A percentile compares a stretch with the other conserved stretches of the same genome.
Evolutionary conservation across 1,284 basidiomycete species (phyloP).

Genomic region (Lentinula novae-zelandiae): DNA sequence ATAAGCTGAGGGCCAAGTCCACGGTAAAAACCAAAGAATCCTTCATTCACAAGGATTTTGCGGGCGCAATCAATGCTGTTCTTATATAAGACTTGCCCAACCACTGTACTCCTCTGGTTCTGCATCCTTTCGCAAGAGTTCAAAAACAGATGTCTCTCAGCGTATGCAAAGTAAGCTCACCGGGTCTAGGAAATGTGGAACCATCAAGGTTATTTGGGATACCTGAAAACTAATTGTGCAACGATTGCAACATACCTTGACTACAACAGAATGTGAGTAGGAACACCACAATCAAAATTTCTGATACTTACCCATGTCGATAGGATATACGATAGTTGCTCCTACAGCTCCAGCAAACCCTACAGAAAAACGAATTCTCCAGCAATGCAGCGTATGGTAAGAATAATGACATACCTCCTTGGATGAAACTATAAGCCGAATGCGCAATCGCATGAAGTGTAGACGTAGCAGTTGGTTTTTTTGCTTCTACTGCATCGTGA

Average conservation of each 20-base stretch:
- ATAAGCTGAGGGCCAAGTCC: constrained; percentile 94
- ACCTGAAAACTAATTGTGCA: not conserved
- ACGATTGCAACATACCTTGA: constrained; percentile 52
- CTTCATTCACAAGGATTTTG: constrained; percentile 95
- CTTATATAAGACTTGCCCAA: constrained; percentile 92
- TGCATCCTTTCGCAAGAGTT: constrained; percentile 67
- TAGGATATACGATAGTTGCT: constrained; percentile 91
- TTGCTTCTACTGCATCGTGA: constrained; percentile 37
- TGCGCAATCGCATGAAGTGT: constrained; percentile 50
- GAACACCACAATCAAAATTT: not conserved
- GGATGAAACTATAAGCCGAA: constrained; percentile 83
- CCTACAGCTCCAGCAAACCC: constrained; percentile 90
- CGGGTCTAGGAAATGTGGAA: constrained; percentile 51
- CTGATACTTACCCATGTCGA: constrained; percentile 76
- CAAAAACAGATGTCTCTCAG: not conserved
- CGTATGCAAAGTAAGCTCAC: constrained; percentile 29
- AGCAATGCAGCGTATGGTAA: not conserved
- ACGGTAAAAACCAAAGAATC: constrained; percentile 92
- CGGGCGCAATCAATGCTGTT: constrained; percentile 92
- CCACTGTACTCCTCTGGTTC: constrained; percentile 94
- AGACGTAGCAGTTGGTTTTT: constrained; percentile 28
- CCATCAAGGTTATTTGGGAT: not conserved
- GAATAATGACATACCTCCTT: constrained; percentile 65
- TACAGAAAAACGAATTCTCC: constrained; percentile 24
- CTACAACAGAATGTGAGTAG: constrained; percentile 29